Base-by-base conservation (phyloP, 2,329 filamentous ascomycete species). In the Pezicula neosporulosa region DNA sequence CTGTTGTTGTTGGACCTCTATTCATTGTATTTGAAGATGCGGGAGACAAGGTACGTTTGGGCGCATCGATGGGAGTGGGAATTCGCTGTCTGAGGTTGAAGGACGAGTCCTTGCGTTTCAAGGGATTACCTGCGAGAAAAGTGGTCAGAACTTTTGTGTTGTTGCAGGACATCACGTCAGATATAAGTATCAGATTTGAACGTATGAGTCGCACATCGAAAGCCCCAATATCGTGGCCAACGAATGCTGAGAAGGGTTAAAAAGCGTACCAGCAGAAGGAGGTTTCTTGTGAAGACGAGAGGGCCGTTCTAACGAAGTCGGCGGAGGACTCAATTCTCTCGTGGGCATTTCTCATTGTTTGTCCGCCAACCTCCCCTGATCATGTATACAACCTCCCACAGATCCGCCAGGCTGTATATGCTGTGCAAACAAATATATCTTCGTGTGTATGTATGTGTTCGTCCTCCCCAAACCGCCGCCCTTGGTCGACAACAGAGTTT, bases 11-110 rank as follows among this genome's bases (percentile, higher is more conserved):
- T 19, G 45, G 37, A 24, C 9, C 24, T 46, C 54, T 54, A 47
- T 66, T 66, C 63, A 67, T 64, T 45, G 57, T 54, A 56, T 54
- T 61, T 16, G 50, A 47, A 35, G 63, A 61, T 21, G 60, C 44
- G 21, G 61, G 61, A 6, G 63, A 61, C 43, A 64, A 58, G 3
- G 60, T 57, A 48, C 58, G 55, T 47, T 53, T 24, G 36, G 53
- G 53, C 36, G 52, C 60, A 60, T 60, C 50, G 44, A 55, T 50
- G 15, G 44, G 47, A 10, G 30, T 33, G 30, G 30, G 30, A 33
- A 13, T 33, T 10, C 30, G 30, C 5, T 33, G 30, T 33, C 27
- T 44, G 42, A 44, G 42, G 42, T 44, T 44, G 21, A 16, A 27
- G 9, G 42, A 15, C 8, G 42, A 44, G 10, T 44, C 19, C 27